Conservation (phyloP, 345 rosid genomes). For the Bruguiera parviflora region DNA sequence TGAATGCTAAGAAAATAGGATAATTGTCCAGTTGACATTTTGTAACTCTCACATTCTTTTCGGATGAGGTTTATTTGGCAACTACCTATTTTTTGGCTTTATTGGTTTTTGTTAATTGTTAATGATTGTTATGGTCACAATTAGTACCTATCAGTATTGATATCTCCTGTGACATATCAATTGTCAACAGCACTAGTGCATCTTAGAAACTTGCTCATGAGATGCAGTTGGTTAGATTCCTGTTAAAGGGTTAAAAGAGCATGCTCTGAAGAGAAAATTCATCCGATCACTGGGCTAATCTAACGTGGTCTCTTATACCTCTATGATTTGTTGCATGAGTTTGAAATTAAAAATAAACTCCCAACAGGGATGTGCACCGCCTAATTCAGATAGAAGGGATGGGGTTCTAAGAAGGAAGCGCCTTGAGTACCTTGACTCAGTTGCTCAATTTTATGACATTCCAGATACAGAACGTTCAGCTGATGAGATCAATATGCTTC, state of each 20-base stretch:
- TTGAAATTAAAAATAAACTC: conserved; percentile 65
- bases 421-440: conserved; percentile 88
- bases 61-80: too few species aligned
- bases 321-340: conserved; percentile 17
- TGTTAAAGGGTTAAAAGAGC: too few species aligned
- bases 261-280: too few species aligned
- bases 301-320: neutral
- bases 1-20: neutral
- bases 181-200: too few species aligned
- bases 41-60: too few species aligned
- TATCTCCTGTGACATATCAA: too few species aligned
- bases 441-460: conserved; percentile 87
- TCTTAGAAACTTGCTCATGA: too few species aligned
- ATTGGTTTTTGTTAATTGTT: too few species aligned
- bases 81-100: too few species aligned
- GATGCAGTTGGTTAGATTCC: too few species aligned
- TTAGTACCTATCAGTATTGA: too few species aligned
- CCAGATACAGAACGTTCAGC: conserved; percentile 91
- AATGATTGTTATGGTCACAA: too few species aligned
- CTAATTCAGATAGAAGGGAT: conserved; percentile 99
- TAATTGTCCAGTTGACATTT: neutral
- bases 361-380: conserved; percentile 99
- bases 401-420: conserved; percentile 85
- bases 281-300: neutral
- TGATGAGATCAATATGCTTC: conserved; percentile 96